Evolutionary conservation across 2,329 filamentous ascomycete genomes (phyloP).

Genomic region (Neofusicoccum sp.): DNA sequence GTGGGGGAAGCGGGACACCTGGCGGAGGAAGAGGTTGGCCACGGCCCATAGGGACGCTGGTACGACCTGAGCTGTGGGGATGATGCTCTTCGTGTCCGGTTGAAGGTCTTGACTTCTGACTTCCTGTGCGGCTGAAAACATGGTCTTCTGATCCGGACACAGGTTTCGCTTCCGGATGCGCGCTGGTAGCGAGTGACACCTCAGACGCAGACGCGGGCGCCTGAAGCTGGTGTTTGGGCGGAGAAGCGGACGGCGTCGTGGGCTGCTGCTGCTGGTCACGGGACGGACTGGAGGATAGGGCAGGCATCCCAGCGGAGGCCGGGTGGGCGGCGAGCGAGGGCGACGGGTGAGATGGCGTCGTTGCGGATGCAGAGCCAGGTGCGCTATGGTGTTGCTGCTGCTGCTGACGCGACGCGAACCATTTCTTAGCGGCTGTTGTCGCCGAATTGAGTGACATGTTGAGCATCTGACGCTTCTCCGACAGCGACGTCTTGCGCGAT

Average conservation of each 20-base stretch:
- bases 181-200: no score
- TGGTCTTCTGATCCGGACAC: neutral
- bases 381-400: neutral
- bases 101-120: neutral
- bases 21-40: conserved; percentile 81
- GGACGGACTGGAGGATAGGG: neutral
- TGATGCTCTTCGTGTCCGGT: neutral
- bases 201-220: no score
- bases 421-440: conserved; percentile 62
- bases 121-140: conserved; percentile 19
- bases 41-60: conserved; percentile 68
- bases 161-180: neutral
- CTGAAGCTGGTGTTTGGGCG: neutral
- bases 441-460: conserved; percentile 49
- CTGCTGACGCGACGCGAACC: conserved; percentile 51
- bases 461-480: conserved; percentile 29
- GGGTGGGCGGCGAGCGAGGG: neutral
- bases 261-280: neutral
- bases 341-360: neutral
- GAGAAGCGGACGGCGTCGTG: neutral
- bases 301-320: neutral
- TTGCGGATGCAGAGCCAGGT: neutral
- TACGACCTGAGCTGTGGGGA: neutral
- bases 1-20: conserved; percentile 74
- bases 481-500: conserved; percentile 18